These are phyloP conservation scores for Isabelozyma pseudorhagii DNA, from an alignment of 805 yeast species.

Conservation along the genomic window DNA sequence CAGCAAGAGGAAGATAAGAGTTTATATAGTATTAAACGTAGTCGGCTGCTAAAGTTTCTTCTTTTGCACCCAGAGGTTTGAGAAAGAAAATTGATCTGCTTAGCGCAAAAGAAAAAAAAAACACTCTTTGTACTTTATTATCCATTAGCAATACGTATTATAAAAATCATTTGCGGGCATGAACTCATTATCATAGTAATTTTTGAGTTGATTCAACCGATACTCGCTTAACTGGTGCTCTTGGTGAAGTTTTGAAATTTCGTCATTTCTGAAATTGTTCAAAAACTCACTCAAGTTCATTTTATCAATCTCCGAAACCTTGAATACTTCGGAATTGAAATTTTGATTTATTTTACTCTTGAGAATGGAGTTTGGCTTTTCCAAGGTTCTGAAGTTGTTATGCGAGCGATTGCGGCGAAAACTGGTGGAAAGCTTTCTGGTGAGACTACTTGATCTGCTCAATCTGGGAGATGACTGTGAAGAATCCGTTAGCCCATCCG, in stretches of 20 bases:
- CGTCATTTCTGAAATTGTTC: conserved; percentile 12
- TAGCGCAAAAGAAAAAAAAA: neutral
- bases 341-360: conserved; percentile 22
- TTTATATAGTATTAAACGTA: too few relatives aligned
- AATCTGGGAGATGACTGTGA: neutral
- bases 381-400: neutral
- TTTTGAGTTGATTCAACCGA: conserved; percentile 12
- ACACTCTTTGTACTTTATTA: too few relatives aligned
- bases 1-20: neutral
- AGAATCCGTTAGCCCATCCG: neutral
- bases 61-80: neutral
- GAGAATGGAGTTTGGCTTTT: conserved; percentile 17
- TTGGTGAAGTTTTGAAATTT: conserved; percentile 9
- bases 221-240: conserved; percentile 7
- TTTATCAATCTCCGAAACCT: conserved; percentile 11
- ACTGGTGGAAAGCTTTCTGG: conserved; percentile 1
- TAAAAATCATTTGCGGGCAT: neutral
- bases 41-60: neutral
- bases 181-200: conserved; percentile 10
- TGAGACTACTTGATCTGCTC: neutral
- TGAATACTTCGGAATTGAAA: conserved; percentile 15
- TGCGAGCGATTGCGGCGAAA: neutral
- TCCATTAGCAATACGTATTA: neutral
- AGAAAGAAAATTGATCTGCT: neutral
- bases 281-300: conserved; percentile 15